These are phyloP conservation scores for Epichloe gansuensis DNA, from an alignment of 2,329 filamentous ascomycete genomes.

Conservation along the genomic window DNA sequence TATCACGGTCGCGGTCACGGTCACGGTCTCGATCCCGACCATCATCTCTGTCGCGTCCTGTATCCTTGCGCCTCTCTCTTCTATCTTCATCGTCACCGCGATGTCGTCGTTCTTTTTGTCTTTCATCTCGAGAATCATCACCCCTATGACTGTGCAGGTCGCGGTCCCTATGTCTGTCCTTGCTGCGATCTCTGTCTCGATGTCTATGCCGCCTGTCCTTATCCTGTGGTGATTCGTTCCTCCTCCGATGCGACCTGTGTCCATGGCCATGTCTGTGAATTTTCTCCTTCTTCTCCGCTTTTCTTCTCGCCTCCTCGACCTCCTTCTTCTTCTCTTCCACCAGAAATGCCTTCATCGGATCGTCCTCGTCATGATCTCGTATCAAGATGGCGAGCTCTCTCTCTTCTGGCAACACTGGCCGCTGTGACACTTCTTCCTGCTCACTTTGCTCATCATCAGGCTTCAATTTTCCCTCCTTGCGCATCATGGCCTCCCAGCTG, in stretches of 20 bases:
- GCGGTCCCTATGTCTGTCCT: neutral
- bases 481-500: conserved; percentile 46
- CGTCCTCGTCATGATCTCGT: conserved; percentile 78
- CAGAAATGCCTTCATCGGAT: conserved; percentile 90
- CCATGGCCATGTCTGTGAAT: conserved; percentile 32
- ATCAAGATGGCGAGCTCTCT: conserved; percentile 63
- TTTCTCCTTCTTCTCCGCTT: conserved; percentile 34
- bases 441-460: conserved; percentile 34
- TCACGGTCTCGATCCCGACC: conserved; percentile 10
- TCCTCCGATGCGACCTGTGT: conserved; percentile 6
- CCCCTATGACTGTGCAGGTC: conserved; percentile 7
- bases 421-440: conserved; percentile 32
- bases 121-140: conserved; percentile 10
- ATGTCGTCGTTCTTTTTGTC: conserved; percentile 13
- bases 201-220: conserved; percentile 13
- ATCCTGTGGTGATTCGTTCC: conserved; percentile 23
- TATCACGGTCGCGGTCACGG: conserved; percentile 16
- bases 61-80: conserved; percentile 4
- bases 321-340: conserved; percentile 88
- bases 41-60: conserved; percentile 12
- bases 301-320: conserved; percentile 53
- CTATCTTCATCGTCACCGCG: conserved; percentile 13
- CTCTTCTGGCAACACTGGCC: conserved; percentile 69
- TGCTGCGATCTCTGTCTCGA: conserved; percentile 7
- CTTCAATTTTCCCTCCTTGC: conserved; percentile 33